Conservation (phyloP, 2,329 filamentous ascomycete genomes). For the Hypoxylon sp. region DNA sequence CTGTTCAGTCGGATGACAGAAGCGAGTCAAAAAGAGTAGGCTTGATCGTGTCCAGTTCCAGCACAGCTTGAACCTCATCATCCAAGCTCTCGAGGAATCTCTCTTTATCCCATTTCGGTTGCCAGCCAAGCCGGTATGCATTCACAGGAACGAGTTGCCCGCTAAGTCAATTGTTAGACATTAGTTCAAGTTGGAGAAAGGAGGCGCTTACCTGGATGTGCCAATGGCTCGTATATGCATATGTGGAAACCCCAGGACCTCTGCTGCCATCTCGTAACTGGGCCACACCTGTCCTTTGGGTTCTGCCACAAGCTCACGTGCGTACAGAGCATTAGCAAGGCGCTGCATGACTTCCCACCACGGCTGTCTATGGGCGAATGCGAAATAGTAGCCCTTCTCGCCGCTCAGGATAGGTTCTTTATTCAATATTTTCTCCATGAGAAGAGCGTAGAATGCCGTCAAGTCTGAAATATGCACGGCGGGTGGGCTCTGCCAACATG, state of each 20-base stretch:
- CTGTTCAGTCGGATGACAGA: neutral
- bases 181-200: conserved; percentile 5
- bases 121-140: conserved; percentile 49
- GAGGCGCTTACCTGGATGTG: conserved; percentile 48
- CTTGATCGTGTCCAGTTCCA: conserved; percentile 46
- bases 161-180: conserved; percentile 21
- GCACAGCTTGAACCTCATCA: conserved; percentile 49
- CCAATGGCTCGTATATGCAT: conserved; percentile 49
- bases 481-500: conserved; percentile 42
- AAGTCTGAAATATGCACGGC: conserved; percentile 55
- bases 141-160: conserved; percentile 46
- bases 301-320: conserved; percentile 52
- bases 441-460: conserved; percentile 50
- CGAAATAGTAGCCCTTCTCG: conserved; percentile 56
- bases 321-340: conserved; percentile 50
- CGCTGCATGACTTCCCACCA: conserved; percentile 54
- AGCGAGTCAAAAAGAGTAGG: conserved; percentile 41
- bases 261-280: conserved; percentile 53
- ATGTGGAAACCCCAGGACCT: conserved; percentile 53
- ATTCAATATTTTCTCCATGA: conserved; percentile 53
- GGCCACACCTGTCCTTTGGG: conserved; percentile 51
- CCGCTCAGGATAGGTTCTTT: conserved; percentile 51
- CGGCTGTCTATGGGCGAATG: conserved; percentile 48
- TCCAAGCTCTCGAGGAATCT: conserved; percentile 49
- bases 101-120: conserved; percentile 51